These are phyloP conservation scores for Acanthamoeba rhysodes DNA, from an alignment of 208 protist species.

Conservation along the genomic window DNA sequence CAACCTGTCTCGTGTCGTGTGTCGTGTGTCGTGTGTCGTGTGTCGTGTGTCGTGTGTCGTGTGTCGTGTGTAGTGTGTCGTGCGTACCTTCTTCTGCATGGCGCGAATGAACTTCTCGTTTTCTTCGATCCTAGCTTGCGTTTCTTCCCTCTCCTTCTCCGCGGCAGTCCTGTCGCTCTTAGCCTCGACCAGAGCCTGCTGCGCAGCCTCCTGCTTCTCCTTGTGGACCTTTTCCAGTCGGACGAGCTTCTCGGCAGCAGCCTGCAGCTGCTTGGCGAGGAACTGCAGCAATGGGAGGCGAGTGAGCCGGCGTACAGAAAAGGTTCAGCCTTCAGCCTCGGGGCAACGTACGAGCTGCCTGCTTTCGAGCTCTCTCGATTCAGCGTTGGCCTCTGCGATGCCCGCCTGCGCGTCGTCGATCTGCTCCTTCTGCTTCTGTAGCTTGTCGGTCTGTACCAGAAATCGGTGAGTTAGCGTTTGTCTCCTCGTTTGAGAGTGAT, in stretches of 20 bases:
- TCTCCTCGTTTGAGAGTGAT: background rate
- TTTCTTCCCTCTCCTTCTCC: slow-evolving; percentile 18
- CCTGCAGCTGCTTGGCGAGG: slow-evolving; percentile 2
- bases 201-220: background rate
- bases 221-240: background rate
- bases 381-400: background rate
- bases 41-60: no score
- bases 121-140: background rate
- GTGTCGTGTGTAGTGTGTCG: no score
- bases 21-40: no score
- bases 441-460: background rate
- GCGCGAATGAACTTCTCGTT: slow-evolving; percentile 16
- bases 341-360: background rate
- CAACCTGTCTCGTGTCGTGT: background rate
- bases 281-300: background rate
- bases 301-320: background rate
- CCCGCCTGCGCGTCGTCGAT: slow-evolving; percentile 8
- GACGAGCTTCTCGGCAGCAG: background rate
- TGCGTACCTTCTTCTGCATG: slow-evolving; percentile 10
- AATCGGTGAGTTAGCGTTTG: background rate
- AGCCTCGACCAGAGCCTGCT: background rate
- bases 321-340: no score
- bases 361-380: background rate
- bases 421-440: slow-evolving; percentile 22
- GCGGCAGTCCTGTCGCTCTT: background rate